Base-by-base conservation (phyloP, 441 rosid species). In the Pelargonium australe region DNA sequence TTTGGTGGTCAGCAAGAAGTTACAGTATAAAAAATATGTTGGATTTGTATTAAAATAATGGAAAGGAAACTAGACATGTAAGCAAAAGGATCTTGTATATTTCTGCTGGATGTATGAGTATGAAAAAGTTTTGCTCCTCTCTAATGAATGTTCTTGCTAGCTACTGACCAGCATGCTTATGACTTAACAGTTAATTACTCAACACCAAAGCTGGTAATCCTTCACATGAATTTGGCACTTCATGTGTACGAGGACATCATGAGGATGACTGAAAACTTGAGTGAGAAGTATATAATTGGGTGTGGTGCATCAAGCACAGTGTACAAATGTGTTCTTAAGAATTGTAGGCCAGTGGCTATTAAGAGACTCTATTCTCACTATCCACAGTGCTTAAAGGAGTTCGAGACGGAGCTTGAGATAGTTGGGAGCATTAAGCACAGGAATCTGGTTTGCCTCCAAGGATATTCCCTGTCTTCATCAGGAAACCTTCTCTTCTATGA, bases 241-340 rank as follows among this genome's bases (percentile, higher is more conserved):
- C 99, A 95, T 19, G 90, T 95, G 23, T 92, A 95, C 0, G 97
- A 95, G 77, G 99, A 95, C 79, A 92, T 95, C 66, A 92, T 87
- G 99, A 85, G 97, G 85, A 90, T 95, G 99, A 95, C 96, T 0
- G 99, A 95, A 81, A 92, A 90, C 76, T 80, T 95, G 67, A 95
- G 91, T 70, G 97, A 90, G 85, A 89, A 95, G 80, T 90, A 92
- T 44, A 83, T 90, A 72, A 87, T 90, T 64, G 99, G 99, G 40
- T 72, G 71, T 51, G 99, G 99, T 55, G 98, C 99, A 65, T 92
- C 98, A 10, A 92, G 97, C 81, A 87, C 93, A 0, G 99, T 95
- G 5, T 95, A 92, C 82, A 95, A 90, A 70, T 95, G 98, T 57
- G 90, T 95, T 51, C 89, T 95, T 23, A 95, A 95, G 70, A 95